Evolutionary conservation across 1,284 basidiomycete species (phyloP).

Genomic region (Ustilago loliicola): DNA sequence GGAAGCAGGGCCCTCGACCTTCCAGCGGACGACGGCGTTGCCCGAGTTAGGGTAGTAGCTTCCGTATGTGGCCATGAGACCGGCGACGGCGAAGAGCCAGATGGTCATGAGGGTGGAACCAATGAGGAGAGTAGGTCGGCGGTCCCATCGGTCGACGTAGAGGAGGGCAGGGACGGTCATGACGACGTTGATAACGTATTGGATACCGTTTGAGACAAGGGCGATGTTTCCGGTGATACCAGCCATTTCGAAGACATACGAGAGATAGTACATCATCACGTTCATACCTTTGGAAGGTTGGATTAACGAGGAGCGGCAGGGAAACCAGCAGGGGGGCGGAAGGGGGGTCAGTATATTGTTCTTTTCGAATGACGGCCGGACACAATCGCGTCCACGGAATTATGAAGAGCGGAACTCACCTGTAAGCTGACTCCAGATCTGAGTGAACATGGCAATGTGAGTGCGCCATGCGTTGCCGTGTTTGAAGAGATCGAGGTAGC

Average conservation of each 20-base stretch:
- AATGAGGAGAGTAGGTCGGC: conserved; percentile 49
- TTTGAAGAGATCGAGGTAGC: conserved; percentile 43
- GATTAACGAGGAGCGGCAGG: too few relatives aligned
- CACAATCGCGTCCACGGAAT: too few relatives aligned
- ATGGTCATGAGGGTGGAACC: conserved; percentile 47
- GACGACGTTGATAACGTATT: conserved; percentile 56
- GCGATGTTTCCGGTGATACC: conserved; percentile 39
- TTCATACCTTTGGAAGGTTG: conserved; percentile 23
- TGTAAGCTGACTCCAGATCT: conserved; percentile 29
- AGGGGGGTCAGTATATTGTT: conserved; percentile 27
- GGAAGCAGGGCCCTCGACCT: conserved; percentile 30
- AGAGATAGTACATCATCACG: conserved; percentile 50
- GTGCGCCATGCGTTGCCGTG: conserved; percentile 36
- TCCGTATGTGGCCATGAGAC: conserved; percentile 35
- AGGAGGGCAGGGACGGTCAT: conserved; percentile 55
- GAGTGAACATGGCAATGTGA: conserved; percentile 36
- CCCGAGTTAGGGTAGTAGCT: conserved; percentile 19
- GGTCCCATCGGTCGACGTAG: conserved; percentile 52
- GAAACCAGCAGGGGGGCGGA: too few relatives aligned
- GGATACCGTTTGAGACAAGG: conserved; percentile 38
- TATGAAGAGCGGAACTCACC: too few relatives aligned
- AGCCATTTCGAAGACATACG: conserved; percentile 38
- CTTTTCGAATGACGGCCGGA: too few relatives aligned
- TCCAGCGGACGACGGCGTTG: conserved; percentile 38
- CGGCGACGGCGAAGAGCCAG: conserved; percentile 45